A percentile compares a stretch with the other conserved stretches of the same genome.
phyloP scores from a whole-genome alignment of 495 filamentous ascomycete species.

The Durotheca rogersii region DNA sequence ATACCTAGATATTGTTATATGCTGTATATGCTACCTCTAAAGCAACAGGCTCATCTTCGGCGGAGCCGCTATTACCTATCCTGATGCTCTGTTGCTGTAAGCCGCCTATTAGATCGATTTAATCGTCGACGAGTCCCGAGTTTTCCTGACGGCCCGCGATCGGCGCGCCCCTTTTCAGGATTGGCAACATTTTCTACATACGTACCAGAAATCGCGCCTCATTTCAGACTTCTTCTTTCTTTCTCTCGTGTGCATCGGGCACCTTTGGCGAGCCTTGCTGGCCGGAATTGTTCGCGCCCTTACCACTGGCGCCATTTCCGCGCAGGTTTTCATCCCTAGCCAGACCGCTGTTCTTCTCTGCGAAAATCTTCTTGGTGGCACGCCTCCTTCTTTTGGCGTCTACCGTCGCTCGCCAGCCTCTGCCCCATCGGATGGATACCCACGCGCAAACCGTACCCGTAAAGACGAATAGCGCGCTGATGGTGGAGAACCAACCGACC shows the following conservation, averaged over 20 bases:
- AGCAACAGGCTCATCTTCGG: no score
- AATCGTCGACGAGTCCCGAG: no score
- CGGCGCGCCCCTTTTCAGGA: no score
- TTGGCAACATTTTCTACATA: slow-evolving; percentile 15
- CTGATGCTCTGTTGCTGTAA: no score
- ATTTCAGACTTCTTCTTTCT: slow-evolving; percentile 27
- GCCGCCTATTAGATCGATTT: no score
- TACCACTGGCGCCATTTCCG: background rate
- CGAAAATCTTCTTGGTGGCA: slow-evolving; percentile 22
- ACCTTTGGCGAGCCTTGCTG: slow-evolving; percentile 21
- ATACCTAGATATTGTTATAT: no score
- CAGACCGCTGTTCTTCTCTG: slow-evolving; percentile 15
- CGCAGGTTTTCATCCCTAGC: slow-evolving; percentile 2
- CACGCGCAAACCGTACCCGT: slow-evolving; percentile 46
- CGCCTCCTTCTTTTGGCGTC: slow-evolving; percentile 44
- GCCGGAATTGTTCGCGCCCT: slow-evolving; percentile 3
- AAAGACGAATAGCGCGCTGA: slow-evolving; percentile 58
- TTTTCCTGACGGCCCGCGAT: no score
- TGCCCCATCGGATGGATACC: slow-evolving; percentile 54
- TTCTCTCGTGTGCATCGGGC: slow-evolving; percentile 8
- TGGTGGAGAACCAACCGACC: slow-evolving; percentile 65
- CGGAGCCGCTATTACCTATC: no score
- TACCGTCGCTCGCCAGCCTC: slow-evolving; percentile 54
- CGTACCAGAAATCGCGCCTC: slow-evolving; percentile 6
- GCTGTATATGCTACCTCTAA: no score